A percentile compares a stretch with the other conserved stretches of the same genome.
These are phyloP conservation scores for Ananas comosus DNA, from an alignment of 176 grass and related monocot species.

Conservation along the genomic window DNA sequence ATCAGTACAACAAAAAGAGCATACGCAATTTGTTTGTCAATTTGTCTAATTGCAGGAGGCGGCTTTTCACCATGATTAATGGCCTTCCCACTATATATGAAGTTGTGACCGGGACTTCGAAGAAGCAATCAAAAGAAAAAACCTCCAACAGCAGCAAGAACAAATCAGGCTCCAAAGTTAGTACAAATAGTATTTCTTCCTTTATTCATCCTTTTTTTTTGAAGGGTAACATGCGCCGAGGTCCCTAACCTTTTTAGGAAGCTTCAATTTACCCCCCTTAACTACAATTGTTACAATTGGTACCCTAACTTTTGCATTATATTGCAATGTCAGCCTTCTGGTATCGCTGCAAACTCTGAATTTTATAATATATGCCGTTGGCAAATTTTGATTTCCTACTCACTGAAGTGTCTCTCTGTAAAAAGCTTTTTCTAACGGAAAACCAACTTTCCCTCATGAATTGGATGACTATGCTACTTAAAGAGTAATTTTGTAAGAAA, in stretches of 20 bases:
- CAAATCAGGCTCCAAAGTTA: slow-evolving; percentile 48
- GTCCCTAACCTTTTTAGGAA: background rate
- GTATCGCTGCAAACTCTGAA: too few relatives aligned
- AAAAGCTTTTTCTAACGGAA: too few relatives aligned
- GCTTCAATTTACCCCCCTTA: background rate
- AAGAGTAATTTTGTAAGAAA: too few relatives aligned
- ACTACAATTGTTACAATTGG: background rate
- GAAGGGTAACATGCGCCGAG: background rate
- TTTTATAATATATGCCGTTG: too few relatives aligned
- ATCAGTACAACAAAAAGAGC: too few relatives aligned
- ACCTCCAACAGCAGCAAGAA: slow-evolving; percentile 48
- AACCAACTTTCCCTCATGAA: too few relatives aligned
- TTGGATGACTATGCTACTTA: too few relatives aligned
- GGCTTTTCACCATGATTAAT: slow-evolving; percentile 73
- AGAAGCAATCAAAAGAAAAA: slow-evolving; percentile 49
- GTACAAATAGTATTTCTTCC: background rate
- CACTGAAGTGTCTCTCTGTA: too few relatives aligned
- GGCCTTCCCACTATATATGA: slow-evolving; percentile 76
- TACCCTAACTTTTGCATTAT: too few relatives aligned
- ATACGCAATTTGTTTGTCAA: too few relatives aligned
- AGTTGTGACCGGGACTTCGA: slow-evolving; percentile 54
- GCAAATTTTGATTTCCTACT: too few relatives aligned
- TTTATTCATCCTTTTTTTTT: background rate
- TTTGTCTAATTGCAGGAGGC: slow-evolving; percentile 55
- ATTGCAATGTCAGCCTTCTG: too few relatives aligned